Base-by-base conservation (phyloP, 2,329 filamentous ascomycete genomes). In the Triangularia setosa region DNA sequence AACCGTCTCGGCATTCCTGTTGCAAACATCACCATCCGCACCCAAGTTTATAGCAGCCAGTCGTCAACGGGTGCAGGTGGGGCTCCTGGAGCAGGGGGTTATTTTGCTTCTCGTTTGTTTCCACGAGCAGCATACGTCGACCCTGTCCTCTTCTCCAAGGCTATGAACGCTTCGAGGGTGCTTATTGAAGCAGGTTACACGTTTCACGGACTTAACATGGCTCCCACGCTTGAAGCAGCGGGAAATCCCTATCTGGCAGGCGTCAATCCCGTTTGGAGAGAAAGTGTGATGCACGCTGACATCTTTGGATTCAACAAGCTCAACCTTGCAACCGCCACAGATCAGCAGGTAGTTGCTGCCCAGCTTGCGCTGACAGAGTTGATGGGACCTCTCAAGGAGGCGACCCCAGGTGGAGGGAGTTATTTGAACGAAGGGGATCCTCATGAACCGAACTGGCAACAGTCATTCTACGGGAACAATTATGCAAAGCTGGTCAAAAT, bases 131-230 rank as follows among this genome's bases (percentile, higher is more conserved):
- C 74, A 58, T 79, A 72, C 64, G 68, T 65, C 2, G 69, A 74
- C 64, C 62, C 65, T 25, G 66, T 64, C 1, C 63, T 68, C 11
- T 72, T 76, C 64, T 60, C 66, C 33, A 64, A 64, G 2, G 72
- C 71, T 12, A 74, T 74, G 61, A 67, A 69, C 11, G 74, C 72
- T 40, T 74, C 75, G 63, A 72, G 72, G 5, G 56, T 68, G 4
- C 70, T 73, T 5, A 68, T 79, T 18, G 75, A 78, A 63, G 70
- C 71, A 1, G 77, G 78, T 3, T 72, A 73, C 59, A 72, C 72
- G 11, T 76, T 80, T 61, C 71, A 75, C 63, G 73, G 70, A 1
- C 73, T 78, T 57, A 72, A 74, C 55, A 74, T 78, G 63, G 68
- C 71, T 24, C 72, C 72, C 1, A 71, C 72, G 7, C 54, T 65